These are phyloP conservation scores for Sugiyamaella japonica DNA, from an alignment of 1,139 yeast genomes.

Conservation along the genomic window DNA sequence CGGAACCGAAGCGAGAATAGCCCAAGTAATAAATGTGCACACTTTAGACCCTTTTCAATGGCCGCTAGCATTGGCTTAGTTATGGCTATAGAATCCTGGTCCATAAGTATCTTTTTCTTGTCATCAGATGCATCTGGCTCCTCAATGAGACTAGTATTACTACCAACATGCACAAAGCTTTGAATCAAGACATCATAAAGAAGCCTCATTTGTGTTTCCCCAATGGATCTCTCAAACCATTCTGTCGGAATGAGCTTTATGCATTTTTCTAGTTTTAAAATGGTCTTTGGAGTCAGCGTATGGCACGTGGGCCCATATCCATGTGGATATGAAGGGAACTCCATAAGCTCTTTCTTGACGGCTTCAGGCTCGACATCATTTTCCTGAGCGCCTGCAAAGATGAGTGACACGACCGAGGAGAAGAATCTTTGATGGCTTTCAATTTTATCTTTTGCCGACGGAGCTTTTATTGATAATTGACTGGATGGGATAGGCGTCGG, in stretches of 20 bases:
- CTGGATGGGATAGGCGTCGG: not conserved
- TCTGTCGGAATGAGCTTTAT: not conserved
- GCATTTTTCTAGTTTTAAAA: constrained; percentile 4
- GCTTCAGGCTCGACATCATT: not conserved
- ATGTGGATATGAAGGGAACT: constrained; percentile 1
- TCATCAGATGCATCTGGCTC: not conserved
- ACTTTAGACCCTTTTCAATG: constrained; percentile 9
- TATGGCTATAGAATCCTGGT: not conserved
- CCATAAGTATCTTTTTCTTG: not conserved
- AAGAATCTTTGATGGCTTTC: constrained; percentile 2
- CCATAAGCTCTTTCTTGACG: not conserved
- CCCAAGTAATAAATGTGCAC: not conserved
- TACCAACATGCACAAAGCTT: not conserved
- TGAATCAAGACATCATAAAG: constrained; percentile 12
- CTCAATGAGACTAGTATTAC: constrained; percentile 1
- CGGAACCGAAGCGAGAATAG: not conserved
- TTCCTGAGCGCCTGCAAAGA: not conserved
- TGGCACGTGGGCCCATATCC: constrained; percentile 7
- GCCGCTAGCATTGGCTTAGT: constrained; percentile 3
- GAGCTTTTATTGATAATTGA: not conserved
- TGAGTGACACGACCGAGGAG: not conserved
- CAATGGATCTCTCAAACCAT: constrained; percentile 1
- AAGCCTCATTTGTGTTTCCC: not conserved
- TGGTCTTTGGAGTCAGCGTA: constrained; percentile 1
- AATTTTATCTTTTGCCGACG: not conserved